These are phyloP conservation scores for Arabidopsis arenosa DNA, from an alignment of 345 rosid genomes.

Conservation along the genomic window DNA sequence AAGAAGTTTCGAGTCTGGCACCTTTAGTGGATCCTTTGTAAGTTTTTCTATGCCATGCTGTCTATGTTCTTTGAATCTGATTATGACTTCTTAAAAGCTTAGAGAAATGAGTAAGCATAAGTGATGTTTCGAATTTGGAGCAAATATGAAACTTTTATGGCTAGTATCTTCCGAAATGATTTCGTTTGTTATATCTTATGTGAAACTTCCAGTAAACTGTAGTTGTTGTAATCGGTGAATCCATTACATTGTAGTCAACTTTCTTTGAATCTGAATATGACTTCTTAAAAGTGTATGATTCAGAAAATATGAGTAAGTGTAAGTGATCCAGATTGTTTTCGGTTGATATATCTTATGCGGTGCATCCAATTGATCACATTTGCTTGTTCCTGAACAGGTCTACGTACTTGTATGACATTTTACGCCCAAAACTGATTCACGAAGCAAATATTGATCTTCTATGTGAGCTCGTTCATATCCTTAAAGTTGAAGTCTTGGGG, in stretches of 20 bases:
- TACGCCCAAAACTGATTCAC: conserved; percentile 93
- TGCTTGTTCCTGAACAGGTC: conserved; percentile 58
- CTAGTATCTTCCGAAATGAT: conserved; percentile 1
- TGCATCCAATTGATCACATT: conserved; percentile 21
- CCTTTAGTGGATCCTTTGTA: conserved; percentile 93
- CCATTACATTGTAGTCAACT: conserved; percentile 19
- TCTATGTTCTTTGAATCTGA: conserved; percentile 21
- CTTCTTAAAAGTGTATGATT: conserved; percentile 7
- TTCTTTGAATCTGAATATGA: conserved; percentile 19
- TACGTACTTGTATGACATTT: conserved; percentile 85
- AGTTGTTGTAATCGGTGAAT: background rate
- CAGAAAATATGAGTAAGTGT: conserved; percentile 25
- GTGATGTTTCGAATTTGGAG: background rate
- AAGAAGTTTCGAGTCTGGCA: conserved; percentile 88
- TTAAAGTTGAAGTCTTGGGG: conserved; percentile 91
- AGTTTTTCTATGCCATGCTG: conserved; percentile 44
- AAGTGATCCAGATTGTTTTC: conserved; percentile 15
- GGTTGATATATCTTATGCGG: conserved; percentile 8
- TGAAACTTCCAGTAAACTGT: background rate
- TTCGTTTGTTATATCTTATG: conserved; percentile 12
- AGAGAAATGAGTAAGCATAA: conserved; percentile 28
- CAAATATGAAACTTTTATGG: background rate
- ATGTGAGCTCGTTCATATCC: conserved; percentile 94
- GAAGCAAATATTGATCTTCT: conserved; percentile 89
- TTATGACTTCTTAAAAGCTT: background rate